Evolutionary conservation across 257 asterid genomes (phyloP).

Genomic region (Solanum bulbocastanum): DNA sequence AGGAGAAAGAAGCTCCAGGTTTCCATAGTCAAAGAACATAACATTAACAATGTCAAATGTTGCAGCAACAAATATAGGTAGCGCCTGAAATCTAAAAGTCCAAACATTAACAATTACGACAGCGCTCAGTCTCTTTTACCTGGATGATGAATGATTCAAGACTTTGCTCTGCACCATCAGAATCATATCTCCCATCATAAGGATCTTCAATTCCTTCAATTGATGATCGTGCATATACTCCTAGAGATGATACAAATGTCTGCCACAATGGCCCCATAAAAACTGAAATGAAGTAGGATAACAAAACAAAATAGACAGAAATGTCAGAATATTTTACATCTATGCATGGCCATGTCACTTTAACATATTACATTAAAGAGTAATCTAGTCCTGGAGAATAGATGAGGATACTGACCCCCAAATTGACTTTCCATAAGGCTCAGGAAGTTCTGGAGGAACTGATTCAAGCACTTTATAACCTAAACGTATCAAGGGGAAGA

Average conservation of each 20-base stretch:
- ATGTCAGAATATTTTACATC: not conserved
- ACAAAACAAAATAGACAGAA: slow-evolving; percentile 6
- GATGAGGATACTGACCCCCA: slow-evolving; percentile 28
- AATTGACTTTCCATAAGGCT: slow-evolving; percentile 56
- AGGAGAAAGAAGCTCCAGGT: not conserved
- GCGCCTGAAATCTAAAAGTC: not conserved
- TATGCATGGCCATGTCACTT: not conserved
- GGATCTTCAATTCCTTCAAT: slow-evolving; percentile 77
- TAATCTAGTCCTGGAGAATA: slow-evolving; percentile 6
- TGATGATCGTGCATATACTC: slow-evolving; percentile 67
- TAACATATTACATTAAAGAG: not conserved
- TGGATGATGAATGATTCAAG: slow-evolving; percentile 86
- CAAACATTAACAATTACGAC: not conserved
- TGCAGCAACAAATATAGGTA: not conserved
- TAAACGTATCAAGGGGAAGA: slow-evolving; percentile 7
- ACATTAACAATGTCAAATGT: not conserved
- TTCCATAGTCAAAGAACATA: not conserved
- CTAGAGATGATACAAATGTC: slow-evolving; percentile 73
- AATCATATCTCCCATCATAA: slow-evolving; percentile 91
- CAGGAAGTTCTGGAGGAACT: slow-evolving; percentile 74
- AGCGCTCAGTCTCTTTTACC: slow-evolving; percentile 26
- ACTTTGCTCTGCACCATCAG: slow-evolving; percentile 87
- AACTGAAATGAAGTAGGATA: slow-evolving; percentile 33
- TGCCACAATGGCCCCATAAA: slow-evolving; percentile 86
- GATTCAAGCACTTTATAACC: slow-evolving; percentile 93